Evolutionary conservation across 345 rosid genomes (phyloP), one percentile per base, ranked within the genome.

Genomic region (Gossypium herbaceum): DNA sequence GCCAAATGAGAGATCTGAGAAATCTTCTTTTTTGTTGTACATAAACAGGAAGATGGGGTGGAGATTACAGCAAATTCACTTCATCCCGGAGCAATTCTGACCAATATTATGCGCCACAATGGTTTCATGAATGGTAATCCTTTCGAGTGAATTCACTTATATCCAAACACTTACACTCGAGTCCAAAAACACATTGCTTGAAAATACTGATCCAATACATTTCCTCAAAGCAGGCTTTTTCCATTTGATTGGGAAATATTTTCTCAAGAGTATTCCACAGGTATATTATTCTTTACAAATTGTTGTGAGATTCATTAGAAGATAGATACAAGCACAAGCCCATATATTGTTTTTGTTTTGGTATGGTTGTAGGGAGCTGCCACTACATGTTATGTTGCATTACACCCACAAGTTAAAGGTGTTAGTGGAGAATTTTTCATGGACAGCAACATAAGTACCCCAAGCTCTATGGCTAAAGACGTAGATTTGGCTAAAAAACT

Each of bases 381-480:
- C 68, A 87, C 97, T 12, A 34, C 93, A 2, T 91, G 98, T 79
- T 91, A 89, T 47, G 86, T 86, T 10, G 94, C 97, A 22, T 76
- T 91, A 82, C 88, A 93, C 78, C 90, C 97, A 0, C 92, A 88
- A 48, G 82, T 79, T 29, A 84, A 82, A 24, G 97, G 94, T 72
- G 86, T 88, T 64, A 87, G 81, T 17, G 92, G 92, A 7, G 85
- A 85, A 72, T 91, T 91, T 76, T 88, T 89, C 69, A 16, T 39
- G 59, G 91, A 91, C 63, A 82, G 89, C 74, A 88, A 90, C 81
- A 52, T 80, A 65, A 80, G 80, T 7, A 79, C 78, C 22, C 78
- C 88, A 11, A 84, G 65, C 78, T 59, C 86, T 17, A 85, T 75
- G 20, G 90, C 88, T 10, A 62, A 77, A 76, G 85, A 91, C 68